Evolutionary conservation across 2,329 filamentous ascomycete species (phyloP).

Genomic region (Talaromyces verruculosus): DNA sequence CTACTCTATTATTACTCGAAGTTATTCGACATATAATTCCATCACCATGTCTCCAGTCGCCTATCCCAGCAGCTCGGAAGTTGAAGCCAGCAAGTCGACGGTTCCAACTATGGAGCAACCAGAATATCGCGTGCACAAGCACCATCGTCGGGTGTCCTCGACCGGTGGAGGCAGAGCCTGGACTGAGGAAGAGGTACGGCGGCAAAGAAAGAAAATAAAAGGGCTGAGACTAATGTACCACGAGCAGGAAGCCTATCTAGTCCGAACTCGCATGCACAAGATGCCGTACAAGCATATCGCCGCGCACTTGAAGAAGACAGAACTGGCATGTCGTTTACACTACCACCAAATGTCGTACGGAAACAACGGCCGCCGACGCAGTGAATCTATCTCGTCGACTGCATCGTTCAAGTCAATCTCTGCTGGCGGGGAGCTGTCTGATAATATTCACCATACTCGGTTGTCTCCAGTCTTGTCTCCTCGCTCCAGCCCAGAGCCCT

Average conservation of each 20-base stretch:
- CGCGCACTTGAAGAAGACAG: conserved; percentile 80
- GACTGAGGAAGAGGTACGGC: conserved; percentile 78
- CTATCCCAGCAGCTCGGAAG: neutral
- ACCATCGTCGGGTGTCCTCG: conserved; percentile 64
- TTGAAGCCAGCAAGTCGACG: neutral
- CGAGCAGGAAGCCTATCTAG: conserved; percentile 72
- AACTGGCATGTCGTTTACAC: conserved; percentile 81
- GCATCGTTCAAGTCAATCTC: conserved; percentile 44
- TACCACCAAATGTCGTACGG: conserved; percentile 84
- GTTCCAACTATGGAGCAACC: conserved; percentile 14
- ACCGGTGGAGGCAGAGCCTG: conserved; percentile 76
- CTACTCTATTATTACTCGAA: neutral
- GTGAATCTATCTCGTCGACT: conserved; percentile 66
- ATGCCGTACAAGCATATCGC: conserved; percentile 92
- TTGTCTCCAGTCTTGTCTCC: conserved; percentile 52
- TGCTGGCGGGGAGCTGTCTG: conserved; percentile 30
- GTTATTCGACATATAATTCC: neutral
- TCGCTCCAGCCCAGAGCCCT: conserved; percentile 29
- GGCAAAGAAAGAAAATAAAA: neutral
- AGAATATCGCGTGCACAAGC: conserved; percentile 58
- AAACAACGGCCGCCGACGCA: conserved; percentile 75
- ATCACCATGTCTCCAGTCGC: conserved; percentile 23
- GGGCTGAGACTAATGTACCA: conserved; percentile 9
- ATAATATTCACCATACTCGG: conserved; percentile 36
- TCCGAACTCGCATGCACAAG: conserved; percentile 80